Conservation (phyloP, 2,329 filamentous ascomycete genomes). For the Phoma sp. region DNA sequence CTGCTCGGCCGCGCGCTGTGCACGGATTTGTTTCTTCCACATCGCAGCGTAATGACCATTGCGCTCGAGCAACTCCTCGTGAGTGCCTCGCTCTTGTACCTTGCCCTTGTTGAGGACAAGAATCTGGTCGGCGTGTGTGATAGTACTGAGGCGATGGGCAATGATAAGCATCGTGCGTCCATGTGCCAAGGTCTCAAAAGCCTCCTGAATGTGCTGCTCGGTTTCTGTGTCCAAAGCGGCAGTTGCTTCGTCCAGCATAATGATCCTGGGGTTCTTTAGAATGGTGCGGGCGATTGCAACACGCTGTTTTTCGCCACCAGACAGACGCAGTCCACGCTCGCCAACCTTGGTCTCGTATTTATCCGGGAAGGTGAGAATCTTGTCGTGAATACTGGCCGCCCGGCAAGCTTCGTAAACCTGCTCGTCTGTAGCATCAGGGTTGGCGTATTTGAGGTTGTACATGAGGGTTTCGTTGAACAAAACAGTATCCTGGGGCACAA, state of each 20-base stretch:
- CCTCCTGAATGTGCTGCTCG: constrained; percentile 89
- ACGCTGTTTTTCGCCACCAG: constrained; percentile 90
- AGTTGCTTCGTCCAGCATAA: constrained; percentile 91
- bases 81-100: constrained; percentile 59
- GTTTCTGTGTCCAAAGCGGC: constrained; percentile 91
- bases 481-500: constrained; percentile 95
- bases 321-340: constrained; percentile 83
- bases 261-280: constrained; percentile 88
- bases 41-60: constrained; percentile 55
- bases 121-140: constrained; percentile 62
- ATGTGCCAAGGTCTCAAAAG: constrained; percentile 78
- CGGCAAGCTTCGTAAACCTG: constrained; percentile 82
- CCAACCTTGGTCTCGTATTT: constrained; percentile 89
- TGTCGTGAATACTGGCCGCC: constrained; percentile 90
- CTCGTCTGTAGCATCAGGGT: constrained; percentile 78
- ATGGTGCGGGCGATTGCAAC: constrained; percentile 94
- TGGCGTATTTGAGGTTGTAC: constrained; percentile 93
- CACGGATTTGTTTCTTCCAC: constrained; percentile 61
- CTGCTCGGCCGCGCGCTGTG: constrained; percentile 57
- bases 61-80: constrained; percentile 56
- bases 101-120: constrained; percentile 60
- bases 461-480: constrained; percentile 93
- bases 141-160: constrained; percentile 70
- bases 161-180: constrained; percentile 95
- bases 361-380: constrained; percentile 87